phyloP scores from a whole-genome alignment of 257 asterid genomes.

The Salvia hispanica region DNA sequence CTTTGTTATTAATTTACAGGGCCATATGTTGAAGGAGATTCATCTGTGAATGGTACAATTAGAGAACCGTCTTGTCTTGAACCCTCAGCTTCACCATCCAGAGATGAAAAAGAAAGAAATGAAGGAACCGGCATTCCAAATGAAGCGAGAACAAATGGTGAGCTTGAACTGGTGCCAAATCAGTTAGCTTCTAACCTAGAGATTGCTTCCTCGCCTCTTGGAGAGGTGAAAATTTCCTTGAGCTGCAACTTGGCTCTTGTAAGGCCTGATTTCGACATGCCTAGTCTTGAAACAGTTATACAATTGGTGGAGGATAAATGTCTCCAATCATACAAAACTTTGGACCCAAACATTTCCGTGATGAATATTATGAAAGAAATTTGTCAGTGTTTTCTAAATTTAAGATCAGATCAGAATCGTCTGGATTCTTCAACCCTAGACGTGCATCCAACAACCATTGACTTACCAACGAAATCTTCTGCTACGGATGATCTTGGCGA shows the following conservation, averaged over 20 bases:
- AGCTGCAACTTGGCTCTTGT: slow-evolving; percentile 45
- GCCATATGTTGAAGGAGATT: slow-evolving; percentile 39
- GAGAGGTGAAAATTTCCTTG: slow-evolving; percentile 62
- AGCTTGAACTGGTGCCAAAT: slow-evolving; percentile 33
- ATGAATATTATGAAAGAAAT: slow-evolving; percentile 62
- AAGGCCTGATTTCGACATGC: slow-evolving; percentile 51
- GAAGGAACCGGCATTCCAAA: slow-evolving; percentile 30
- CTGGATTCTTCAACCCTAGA: slow-evolving; percentile 32
- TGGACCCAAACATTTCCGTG: slow-evolving; percentile 53
- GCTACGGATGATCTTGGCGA: slow-evolving; percentile 27
- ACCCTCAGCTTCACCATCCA: slow-evolving; percentile 32
- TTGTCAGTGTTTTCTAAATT: slow-evolving; percentile 52
- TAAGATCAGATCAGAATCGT: slow-evolving; percentile 42
- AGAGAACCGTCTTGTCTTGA: slow-evolving; percentile 36
- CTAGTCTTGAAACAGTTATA: slow-evolving; percentile 51
- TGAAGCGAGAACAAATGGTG: slow-evolving; percentile 32
- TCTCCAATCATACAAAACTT: slow-evolving; percentile 45
- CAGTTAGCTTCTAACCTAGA: slow-evolving; percentile 41
- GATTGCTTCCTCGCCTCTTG: slow-evolving; percentile 59
- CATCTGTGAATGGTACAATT: slow-evolving; percentile 35
- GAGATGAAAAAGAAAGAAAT: slow-evolving; percentile 31
- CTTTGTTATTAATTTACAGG: slow-evolving; percentile 45
- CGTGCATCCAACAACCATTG: slow-evolving; percentile 20
- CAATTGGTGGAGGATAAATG: slow-evolving; percentile 54
- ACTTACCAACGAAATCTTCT: slow-evolving; percentile 22